Evolutionary conservation across 176 grass and related monocot species (phyloP).

Genomic region (Oryza brachyantha): DNA sequence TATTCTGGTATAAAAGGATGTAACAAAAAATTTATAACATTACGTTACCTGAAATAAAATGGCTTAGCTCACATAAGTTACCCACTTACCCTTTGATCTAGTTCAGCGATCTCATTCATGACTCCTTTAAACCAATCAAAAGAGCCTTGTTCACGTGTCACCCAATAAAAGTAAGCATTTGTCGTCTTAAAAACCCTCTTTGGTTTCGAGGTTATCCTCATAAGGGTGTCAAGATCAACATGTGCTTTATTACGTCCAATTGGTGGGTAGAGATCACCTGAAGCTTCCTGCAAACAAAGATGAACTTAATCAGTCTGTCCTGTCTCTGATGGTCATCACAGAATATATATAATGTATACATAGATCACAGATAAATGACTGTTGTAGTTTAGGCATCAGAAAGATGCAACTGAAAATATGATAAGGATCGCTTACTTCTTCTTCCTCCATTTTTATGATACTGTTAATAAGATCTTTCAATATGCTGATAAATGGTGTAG

Average conservation of each 20-base stretch:
- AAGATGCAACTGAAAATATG: not conserved
- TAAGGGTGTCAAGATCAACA: constrained; percentile 64
- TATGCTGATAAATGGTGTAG: constrained; percentile 91
- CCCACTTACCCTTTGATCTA: constrained; percentile 71
- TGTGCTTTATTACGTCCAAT: constrained; percentile 43
- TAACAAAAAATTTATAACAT: constrained; percentile 25
- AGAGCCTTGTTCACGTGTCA: constrained; percentile 83
- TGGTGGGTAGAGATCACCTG: constrained; percentile 58
- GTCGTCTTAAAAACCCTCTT: constrained; percentile 75
- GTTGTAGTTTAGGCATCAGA: not conserved
- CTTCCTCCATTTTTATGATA: constrained; percentile 76
- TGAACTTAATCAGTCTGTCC: not conserved
- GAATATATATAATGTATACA: not conserved
- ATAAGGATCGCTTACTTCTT: constrained; percentile 50
- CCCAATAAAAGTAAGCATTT: constrained; percentile 91
- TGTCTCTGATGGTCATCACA: constrained; percentile 4
- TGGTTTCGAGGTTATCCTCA: constrained; percentile 63
- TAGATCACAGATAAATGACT: constrained; percentile 16
- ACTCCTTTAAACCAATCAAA: constrained; percentile 94
- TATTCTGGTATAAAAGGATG: constrained; percentile 34
- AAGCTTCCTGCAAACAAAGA: constrained; percentile 47
- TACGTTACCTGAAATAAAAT: not conserved
- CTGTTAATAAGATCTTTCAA: constrained; percentile 81
- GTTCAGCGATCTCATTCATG: constrained; percentile 82
- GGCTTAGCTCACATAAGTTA: constrained; percentile 12